Evolutionary conservation across 306 rosid genomes (phyloP).

Genomic region (Inga oerstediana): DNA sequence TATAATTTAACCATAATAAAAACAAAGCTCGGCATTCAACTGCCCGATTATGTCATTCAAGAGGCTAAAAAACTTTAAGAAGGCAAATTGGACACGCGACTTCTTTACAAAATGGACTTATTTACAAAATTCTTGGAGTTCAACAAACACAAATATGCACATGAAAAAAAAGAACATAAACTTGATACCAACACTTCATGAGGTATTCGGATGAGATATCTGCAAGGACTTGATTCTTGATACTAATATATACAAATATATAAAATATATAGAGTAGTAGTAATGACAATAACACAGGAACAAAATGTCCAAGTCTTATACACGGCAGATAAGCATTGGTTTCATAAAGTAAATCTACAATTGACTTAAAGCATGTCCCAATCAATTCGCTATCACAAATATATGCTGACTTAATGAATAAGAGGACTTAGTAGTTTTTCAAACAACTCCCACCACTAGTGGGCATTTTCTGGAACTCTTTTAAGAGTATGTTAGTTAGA

Average conservation of each 20-base stretch:
- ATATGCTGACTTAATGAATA: background rate
- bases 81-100: constrained; percentile 86
- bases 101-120: constrained; percentile 24
- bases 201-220: background rate
- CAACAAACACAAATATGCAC: constrained; percentile 63
- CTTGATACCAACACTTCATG: background rate
- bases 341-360: background rate
- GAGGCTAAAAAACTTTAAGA: constrained; percentile 46
- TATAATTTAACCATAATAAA: background rate
- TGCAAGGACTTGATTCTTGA: too few species aligned
- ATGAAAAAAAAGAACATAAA: constrained; percentile 23
- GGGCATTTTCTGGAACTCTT: too few species aligned
- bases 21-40: constrained; percentile 19
- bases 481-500: too few species aligned
- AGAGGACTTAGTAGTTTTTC: too few species aligned
- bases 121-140: constrained; percentile 57
- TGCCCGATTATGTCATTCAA: constrained; percentile 2
- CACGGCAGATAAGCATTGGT: background rate
- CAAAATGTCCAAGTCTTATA: background rate
- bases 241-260: too few species aligned
- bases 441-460: too few species aligned
- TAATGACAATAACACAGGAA: background rate
- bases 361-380: background rate
- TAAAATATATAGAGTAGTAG: too few species aligned
- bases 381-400: background rate